Evolutionary conservation across 495 filamentous ascomycete species (phyloP), one percentile per base, ranked within the genome.

Genomic region (Penicillium silybi): DNA sequence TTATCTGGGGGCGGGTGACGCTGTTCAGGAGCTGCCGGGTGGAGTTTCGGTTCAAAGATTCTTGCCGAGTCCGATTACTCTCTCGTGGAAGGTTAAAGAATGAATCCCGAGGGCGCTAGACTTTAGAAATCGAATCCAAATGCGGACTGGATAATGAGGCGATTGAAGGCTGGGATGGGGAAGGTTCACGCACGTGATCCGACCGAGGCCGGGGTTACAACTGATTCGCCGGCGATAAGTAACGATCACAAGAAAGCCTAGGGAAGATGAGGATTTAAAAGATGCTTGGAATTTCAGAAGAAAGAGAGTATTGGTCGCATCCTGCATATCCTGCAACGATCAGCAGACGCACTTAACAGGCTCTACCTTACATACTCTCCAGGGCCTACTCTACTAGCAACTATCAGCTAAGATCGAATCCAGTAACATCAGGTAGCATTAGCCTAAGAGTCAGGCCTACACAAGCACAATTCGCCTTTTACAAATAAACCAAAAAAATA

Each of bases 391-490:
- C 46, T 44, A 41, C 47, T 40, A 15, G 10, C 39, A 40, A 48
- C 41, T 20, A 27, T n/a, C 46, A 44, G 37, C 6, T 32, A 18
- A 52, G 17, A 59, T 35, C 26, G 26, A 41, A 18, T 46, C 46
- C 50, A 38, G 50, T 62, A 62, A 55, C 51, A 58, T 61, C 47
- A 54, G 43, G 49, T 65, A 56, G 54, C 62, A 65, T 63, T 65
- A 65, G 54, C 53, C 45, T 65, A 57, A 52, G 52, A 20, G 50
- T 46, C 44, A 48, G 48, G 53, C 56, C 62, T 54, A 63, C 47
- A 54, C 48, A 50, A 60, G 44, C 38, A 48, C 41, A 52, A 53
- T 66, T 64, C 63, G 63, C 63, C 63, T 64, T 63, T 66, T 66
- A 50, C 50, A 60, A 48, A 59, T 54, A 58, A 39, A 58, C 22